A percentile compares a stretch with the other conserved stretches of the same genome.
Conservation (phyloP, 495 filamentous ascomycete genomes). For the Hypoxylon cercidicola region DNA sequence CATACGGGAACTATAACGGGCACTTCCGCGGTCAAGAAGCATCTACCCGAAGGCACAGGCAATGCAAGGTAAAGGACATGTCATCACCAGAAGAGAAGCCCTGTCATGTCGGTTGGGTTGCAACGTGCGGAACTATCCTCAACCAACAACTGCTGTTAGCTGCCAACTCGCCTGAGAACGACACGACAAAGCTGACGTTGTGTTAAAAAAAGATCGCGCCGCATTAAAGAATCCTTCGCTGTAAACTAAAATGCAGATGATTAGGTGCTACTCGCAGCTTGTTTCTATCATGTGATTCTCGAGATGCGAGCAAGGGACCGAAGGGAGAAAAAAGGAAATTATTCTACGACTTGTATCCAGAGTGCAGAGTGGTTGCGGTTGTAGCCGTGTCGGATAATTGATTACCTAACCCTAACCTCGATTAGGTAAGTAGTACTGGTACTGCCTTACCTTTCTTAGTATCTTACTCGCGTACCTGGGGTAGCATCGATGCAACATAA, state of each 20-base stretch:
- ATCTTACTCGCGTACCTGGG: not conserved
- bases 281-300: conserved; percentile 36
- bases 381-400: not conserved
- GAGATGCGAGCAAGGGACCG: not conserved
- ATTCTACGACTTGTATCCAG: no score
- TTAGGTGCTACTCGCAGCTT: conserved; percentile 33
- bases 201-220: conserved; percentile 24
- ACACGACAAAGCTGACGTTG: conserved; percentile 29
- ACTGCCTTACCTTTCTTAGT: not conserved
- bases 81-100: conserved; percentile 21
- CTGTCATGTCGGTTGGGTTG: conserved; percentile 34
- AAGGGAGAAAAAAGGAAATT: not conserved
- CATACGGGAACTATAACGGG: conserved; percentile 39
- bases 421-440: conserved; percentile 22
- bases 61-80: conserved; percentile 39
- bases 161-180: conserved; percentile 8
- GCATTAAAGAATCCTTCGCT: conserved; percentile 36
- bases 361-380: not conserved
- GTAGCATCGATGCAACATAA: conserved; percentile 3
- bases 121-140: conserved; percentile 21
- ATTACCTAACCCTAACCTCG: conserved; percentile 28
- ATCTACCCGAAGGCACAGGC: conserved; percentile 36
- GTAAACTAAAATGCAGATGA: conserved; percentile 27
- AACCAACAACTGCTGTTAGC: conserved; percentile 34
- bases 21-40: conserved; percentile 40